Evolutionary conservation across 1,139 yeast genomes (phyloP), one percentile per base, ranked within the genome.

Genomic region (Nakaseomyces kungkrabaensis): DNA sequence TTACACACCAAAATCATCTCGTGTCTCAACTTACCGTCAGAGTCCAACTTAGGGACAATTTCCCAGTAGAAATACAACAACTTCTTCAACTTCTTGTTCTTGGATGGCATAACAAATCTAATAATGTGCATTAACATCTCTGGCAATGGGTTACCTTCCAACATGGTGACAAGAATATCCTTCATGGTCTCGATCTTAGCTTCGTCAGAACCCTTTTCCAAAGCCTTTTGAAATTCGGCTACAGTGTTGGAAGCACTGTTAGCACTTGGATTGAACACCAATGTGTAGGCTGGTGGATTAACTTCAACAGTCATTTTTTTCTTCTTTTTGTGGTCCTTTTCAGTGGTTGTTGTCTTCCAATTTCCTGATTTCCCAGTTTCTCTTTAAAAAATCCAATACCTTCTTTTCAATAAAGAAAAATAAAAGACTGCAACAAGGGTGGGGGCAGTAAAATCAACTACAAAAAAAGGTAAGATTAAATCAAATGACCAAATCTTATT

Each of bases 1-100:
- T 94, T 94, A 73, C 97, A 92, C 48, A 92, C 98, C 59, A 94
- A 79, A 71, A 94, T 92, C 97, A 94, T 92, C 71, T 94, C 99
- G 69, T 90, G 97, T 72, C 89, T 87, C 75, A 94, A 79, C 67
- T 87, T 87, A 5, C 98, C 98, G 48, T 84, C 83, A 46, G 78
- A 75, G 60, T 88, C 95, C 60, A 83, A 75, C 71, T 94, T 94
- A 50, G 97, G 95, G 66, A 96, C 94, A 51, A 90, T 88, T 69
- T 94, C 99, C 98, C 98, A 94, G 73, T 94, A 94, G 65, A 89
- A 88, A 65, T 92, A 94, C 58, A 94, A 74, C 64, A 94, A 75
- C 69, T 90, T 92, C 75, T 94, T 94, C 70, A 94, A 78, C 61
- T 84, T 87, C 71, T 92, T 94, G 71, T 83, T 82, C 63, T 77